Conservation (phyloP, 1,284 basidiomycete genomes). For the Ustilago vetiveriae region DNA sequence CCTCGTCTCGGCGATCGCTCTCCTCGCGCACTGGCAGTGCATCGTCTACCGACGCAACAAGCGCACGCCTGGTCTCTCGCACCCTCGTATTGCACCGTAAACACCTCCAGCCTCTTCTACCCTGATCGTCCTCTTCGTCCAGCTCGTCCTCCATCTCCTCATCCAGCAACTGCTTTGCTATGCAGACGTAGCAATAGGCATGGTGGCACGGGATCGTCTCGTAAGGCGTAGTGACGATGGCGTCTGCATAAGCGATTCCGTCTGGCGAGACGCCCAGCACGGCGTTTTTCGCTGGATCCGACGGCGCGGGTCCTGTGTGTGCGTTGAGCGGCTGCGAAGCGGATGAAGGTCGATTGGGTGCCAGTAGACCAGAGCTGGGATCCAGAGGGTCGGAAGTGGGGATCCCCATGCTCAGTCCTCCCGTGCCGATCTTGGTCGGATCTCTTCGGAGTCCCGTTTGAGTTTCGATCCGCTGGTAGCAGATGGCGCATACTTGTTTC, state of each 20-base stretch:
- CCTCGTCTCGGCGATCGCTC: conserved; percentile 2
- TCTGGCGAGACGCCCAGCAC: conserved; percentile 44
- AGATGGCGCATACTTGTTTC: conserved; percentile 57
- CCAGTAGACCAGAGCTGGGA: conserved; percentile 44
- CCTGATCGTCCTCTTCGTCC: conserved; percentile 39
- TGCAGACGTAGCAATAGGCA: conserved; percentile 65
- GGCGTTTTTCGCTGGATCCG: conserved; percentile 14
- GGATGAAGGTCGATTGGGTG: conserved; percentile 27
- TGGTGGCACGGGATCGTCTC: conserved; percentile 58
- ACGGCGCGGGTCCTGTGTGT: not conserved
- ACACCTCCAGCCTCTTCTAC: conserved; percentile 59
- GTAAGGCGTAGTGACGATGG: conserved; percentile 58
- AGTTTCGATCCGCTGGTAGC: conserved; percentile 56
- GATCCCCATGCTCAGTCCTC: conserved; percentile 50
- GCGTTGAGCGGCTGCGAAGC: conserved; percentile 37
- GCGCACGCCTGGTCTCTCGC: conserved; percentile 23
- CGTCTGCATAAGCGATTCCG: conserved; percentile 60
- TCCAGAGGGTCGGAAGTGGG: conserved; percentile 59
- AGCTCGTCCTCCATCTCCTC: conserved; percentile 64
- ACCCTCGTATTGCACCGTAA: conserved; percentile 56
- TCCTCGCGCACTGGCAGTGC: not conserved
- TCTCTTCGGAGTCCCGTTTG: conserved; percentile 43
- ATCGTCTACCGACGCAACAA: not conserved
- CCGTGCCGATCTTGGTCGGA: conserved; percentile 37
- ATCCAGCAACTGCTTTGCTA: conserved; percentile 55